Evolutionary conservation across 2,329 filamentous ascomycete species (phyloP).

Genomic region (Tricladium varicosporioides): DNA sequence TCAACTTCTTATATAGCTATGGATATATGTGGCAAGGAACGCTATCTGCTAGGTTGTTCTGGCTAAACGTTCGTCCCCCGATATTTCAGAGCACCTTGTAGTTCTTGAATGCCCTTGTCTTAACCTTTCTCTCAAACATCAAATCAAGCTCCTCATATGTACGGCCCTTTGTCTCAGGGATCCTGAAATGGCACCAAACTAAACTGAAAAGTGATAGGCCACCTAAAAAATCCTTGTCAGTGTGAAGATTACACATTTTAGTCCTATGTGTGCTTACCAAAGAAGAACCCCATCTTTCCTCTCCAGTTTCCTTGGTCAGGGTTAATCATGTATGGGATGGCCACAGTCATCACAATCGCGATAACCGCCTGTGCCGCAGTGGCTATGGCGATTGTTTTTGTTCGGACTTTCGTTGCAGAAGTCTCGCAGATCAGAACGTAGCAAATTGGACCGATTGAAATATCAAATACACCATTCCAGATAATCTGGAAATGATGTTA

Average conservation of each 20-base stretch:
- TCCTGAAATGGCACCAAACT: constrained; percentile 39
- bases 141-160: constrained; percentile 46
- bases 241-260: not conserved
- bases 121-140: constrained; percentile 40
- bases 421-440: constrained; percentile 44
- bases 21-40: not conserved
- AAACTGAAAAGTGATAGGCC: constrained; percentile 41
- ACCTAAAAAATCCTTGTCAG: constrained; percentile 20
- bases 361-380: constrained; percentile 22
- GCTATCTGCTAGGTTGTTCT: no score
- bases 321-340: constrained; percentile 35
- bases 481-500: constrained; percentile 15
- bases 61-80: not conserved
- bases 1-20: not conserved
- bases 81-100: constrained; percentile 18
- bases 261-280: constrained; percentile 16
- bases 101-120: constrained; percentile 33
- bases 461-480: constrained; percentile 24
- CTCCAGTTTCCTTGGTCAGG: constrained; percentile 33
- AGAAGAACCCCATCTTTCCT: constrained; percentile 32
- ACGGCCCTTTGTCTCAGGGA: constrained; percentile 44
- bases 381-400: constrained; percentile 26
- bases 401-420: constrained; percentile 42
- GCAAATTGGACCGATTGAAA: constrained; percentile 37
- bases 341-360: constrained; percentile 24